Evolutionary conservation across 2,329 filamentous ascomycete genomes (phyloP).

Genomic region (Trichoderma hamatum): DNA sequence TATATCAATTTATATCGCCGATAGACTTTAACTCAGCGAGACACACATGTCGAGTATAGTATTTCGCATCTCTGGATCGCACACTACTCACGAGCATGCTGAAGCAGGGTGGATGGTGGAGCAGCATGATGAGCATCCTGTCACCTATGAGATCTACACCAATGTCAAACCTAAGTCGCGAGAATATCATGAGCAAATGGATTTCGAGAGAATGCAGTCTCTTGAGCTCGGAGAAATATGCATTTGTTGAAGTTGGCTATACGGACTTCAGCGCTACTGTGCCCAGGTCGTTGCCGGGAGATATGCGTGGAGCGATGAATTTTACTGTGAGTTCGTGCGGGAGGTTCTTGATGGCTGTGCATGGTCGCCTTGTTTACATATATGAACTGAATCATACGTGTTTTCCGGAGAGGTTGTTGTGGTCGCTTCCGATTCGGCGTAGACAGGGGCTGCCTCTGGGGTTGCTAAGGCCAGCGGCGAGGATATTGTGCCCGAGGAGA

Average conservation of each 20-base stretch:
- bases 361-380: conserved; percentile 58
- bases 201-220: conserved; percentile 46
- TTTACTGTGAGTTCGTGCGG: conserved; percentile 62
- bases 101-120: conserved; percentile 58
- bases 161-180: conserved; percentile 31
- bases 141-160: conserved; percentile 30
- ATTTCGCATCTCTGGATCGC: conserved; percentile 57
- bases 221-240: conserved; percentile 28
- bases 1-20: conserved; percentile 41
- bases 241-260: conserved; percentile 41
- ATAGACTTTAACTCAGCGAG: conserved; percentile 61
- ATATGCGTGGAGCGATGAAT: conserved; percentile 37
- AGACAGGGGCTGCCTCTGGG: conserved; percentile 33
- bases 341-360: conserved; percentile 58
- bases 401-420: conserved; percentile 31
- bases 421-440: conserved; percentile 34
- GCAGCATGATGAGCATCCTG: conserved; percentile 38
- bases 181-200: conserved; percentile 46
- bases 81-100: conserved; percentile 57
- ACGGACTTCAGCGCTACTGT: conserved; percentile 44
- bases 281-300: conserved; percentile 29
- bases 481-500: conserved; percentile 58
- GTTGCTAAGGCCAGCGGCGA: conserved; percentile 50
- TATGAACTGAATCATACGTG: conserved; percentile 52
- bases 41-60: conserved; percentile 62